A percentile compares a stretch with the other conserved stretches of the same genome.
These are phyloP conservation scores for Urostyla sp. DNA, from an alignment of 73 alveolate species.

Conservation along the genomic window DNA sequence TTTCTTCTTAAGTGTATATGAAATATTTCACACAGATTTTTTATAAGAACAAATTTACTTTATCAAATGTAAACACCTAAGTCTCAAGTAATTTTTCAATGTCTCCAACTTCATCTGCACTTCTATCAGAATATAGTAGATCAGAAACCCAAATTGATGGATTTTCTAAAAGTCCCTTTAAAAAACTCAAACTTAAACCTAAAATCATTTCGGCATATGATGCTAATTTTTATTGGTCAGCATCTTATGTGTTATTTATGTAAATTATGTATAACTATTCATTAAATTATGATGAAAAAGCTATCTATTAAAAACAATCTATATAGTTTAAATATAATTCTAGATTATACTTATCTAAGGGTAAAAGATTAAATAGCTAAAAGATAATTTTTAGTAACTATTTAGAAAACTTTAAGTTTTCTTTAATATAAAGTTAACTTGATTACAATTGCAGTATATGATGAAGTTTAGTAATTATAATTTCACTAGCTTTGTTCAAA, in stretches of 20 bases:
- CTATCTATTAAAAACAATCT: not conserved
- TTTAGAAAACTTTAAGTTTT: slow-evolving; percentile 6
- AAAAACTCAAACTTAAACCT: slow-evolving; percentile 28
- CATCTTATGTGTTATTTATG: not conserved
- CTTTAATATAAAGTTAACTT: not conserved
- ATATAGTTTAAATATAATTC: slow-evolving; percentile 21
- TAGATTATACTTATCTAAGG: slow-evolving; percentile 27
- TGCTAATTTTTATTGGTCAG: not conserved
- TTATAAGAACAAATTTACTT: not conserved
- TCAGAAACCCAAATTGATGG: slow-evolving; percentile 46
- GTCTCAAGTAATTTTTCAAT: slow-evolving; percentile 43
- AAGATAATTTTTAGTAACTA: not conserved
- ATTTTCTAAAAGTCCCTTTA: slow-evolving; percentile 46
- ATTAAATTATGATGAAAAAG: slow-evolving; percentile 13
- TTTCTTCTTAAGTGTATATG: slow-evolving; percentile 27
- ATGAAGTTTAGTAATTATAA: not conserved
- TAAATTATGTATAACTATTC: not conserved
- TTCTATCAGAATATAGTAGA: slow-evolving; percentile 38
- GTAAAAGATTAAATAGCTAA: slow-evolving; percentile 24
- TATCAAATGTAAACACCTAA: slow-evolving; percentile 10
- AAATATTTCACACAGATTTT: slow-evolving; percentile 1
- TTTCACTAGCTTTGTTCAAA: not conserved
- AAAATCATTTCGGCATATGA: slow-evolving; percentile 30
- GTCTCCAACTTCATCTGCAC: slow-evolving; percentile 24
- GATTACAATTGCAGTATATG: not conserved